A percentile compares a stretch with the other conserved stretches of the same genome.
Evolutionary conservation across 208 protist species (phyloP).

Genomic region (Willaertia magna): DNA sequence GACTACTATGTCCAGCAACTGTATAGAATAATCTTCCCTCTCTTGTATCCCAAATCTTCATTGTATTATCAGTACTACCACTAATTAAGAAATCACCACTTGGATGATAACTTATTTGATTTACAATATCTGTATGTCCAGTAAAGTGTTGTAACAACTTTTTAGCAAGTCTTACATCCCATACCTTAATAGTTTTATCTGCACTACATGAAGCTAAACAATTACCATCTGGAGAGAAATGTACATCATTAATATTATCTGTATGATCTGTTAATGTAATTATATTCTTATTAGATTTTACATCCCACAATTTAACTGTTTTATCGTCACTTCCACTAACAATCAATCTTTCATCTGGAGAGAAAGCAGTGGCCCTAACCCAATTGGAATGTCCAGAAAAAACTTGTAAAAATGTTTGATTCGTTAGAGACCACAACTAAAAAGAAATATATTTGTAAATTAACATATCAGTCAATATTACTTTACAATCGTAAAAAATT

Average conservation of each 20-base stretch:
- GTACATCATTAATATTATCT: constrained; percentile 42
- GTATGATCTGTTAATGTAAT: constrained; percentile 52
- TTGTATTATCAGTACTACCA: constrained; percentile 50
- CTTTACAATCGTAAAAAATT: constrained; percentile 39
- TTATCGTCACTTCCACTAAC: constrained; percentile 64
- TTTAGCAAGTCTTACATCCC: constrained; percentile 53
- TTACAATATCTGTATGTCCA: constrained; percentile 50
- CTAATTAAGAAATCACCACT: constrained; percentile 60
- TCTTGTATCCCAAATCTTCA: constrained; percentile 63
- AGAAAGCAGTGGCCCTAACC: constrained; percentile 51
- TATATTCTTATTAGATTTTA: constrained; percentile 10
- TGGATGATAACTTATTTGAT: constrained; percentile 49
- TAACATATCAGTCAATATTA: constrained; percentile 15
- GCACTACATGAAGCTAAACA: constrained; percentile 51
- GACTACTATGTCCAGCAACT: constrained; percentile 54
- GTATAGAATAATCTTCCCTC: constrained; percentile 65
- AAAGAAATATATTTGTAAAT: constrained; percentile 9
- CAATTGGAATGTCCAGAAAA: constrained; percentile 58
- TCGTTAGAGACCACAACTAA: constrained; percentile 22
- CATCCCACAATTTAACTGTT: constrained; percentile 20
- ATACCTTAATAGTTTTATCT: constrained; percentile 60
- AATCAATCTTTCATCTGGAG: constrained; percentile 36
- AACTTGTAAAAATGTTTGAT: constrained; percentile 10
- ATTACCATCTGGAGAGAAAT: constrained; percentile 64
- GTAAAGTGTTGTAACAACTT: constrained; percentile 59